Base-by-base conservation (phyloP, 2,329 filamentous ascomycete genomes). In the Talaromyces funiculosus region DNA sequence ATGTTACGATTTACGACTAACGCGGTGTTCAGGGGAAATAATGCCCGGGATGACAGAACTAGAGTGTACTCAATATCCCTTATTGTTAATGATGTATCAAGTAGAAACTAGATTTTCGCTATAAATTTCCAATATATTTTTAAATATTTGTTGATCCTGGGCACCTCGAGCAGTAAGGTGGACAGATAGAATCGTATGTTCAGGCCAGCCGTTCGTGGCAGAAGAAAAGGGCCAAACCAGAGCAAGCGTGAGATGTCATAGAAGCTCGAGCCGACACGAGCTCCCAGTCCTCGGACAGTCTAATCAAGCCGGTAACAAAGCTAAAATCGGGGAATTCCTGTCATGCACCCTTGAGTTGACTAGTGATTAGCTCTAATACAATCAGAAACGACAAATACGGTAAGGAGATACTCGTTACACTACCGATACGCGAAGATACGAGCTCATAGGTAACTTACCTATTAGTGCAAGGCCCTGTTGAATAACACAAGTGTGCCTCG, bases 401-500 rank as follows among this genome's bases (percentile, higher is more conserved):
- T 45, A 57, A 45, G 29, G 31, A 22, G n/a, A 43, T 35, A 53
- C 24, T 2, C 14, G 9, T 40, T 6, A 37, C 33, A 54, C 3
- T 24, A 54, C 51, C 51, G 40, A 54, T 54, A 54, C 51, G 12
- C 16, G 20, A 38, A 14, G 26, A 54, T 29, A 54, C 7, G 1
- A 12, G n/a, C 33, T 38, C 18, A 2, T 53, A n/a, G 26, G 31
- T 2, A 6, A 49, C 8, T n/a, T 47, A 26, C 6, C 43, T 29
- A 29, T 49, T 49, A 31, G 47, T 51, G 29, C 47, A 51, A 51
- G 4, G 10, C 47, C n/a, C 29, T 31, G 29, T 33, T 18, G 26
- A 51, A 20, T 35, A 35, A 33, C n/a, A 43, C 33, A 43, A 53
- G 24, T 53, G 33, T 42, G 57, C 57, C 57, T 59, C 45, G 57